Conservation (phyloP, 148 eudicot species). For the Rhododendron ferrugineum region DNA sequence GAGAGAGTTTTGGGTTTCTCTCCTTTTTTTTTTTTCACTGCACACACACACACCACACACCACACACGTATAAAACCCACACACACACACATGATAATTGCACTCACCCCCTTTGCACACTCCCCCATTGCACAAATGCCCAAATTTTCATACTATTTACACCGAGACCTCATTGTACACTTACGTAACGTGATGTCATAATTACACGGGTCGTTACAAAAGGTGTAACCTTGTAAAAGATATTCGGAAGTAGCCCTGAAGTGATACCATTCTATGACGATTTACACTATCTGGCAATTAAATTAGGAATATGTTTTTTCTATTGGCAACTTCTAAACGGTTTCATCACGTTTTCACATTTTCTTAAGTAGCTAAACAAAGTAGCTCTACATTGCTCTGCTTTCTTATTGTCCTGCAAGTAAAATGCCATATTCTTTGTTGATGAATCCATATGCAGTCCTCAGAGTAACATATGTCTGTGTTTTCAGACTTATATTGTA, state of each 20-base stretch:
- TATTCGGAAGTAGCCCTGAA: neutral
- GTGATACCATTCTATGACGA: neutral
- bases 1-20: too few relatives aligned
- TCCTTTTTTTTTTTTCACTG: too few relatives aligned
- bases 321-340: neutral
- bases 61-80: too few relatives aligned
- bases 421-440: constrained; percentile 6
- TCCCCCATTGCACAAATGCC: too few relatives aligned
- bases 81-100: too few relatives aligned
- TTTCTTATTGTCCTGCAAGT: neutral
- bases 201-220: too few relatives aligned
- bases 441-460: neutral
- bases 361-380: neutral
- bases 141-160: too few relatives aligned
- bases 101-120: too few relatives aligned
- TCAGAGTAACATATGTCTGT: neutral
- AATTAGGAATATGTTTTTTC: neutral
- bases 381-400: neutral
- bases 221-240: neutral
- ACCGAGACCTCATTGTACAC: too few relatives aligned
- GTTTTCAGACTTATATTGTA: neutral
- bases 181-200: too few relatives aligned
- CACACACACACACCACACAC: too few relatives aligned
- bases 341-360: neutral
- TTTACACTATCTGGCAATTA: constrained; percentile 1